phyloP scores from a whole-genome alignment of 768 basidiomycete species.

The Clavulina sp. region DNA sequence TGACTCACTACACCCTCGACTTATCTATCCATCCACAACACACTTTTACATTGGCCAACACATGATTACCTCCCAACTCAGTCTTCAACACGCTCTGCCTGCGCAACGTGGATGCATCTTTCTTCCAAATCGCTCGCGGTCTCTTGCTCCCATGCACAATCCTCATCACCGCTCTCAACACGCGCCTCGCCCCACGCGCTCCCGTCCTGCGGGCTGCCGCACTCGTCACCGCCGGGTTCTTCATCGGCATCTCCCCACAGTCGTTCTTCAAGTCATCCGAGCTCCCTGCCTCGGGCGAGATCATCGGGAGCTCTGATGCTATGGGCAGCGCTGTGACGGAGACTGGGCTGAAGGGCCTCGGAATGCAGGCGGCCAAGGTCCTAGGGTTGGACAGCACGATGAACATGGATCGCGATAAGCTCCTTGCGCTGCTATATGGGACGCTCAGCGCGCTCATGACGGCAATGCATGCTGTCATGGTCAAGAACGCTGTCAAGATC shows the following conservation, averaged over 20 bases:
- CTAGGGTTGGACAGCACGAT: neutral
- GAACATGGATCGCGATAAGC: constrained; percentile 9
- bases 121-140: constrained; percentile 75
- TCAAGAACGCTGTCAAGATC: constrained; percentile 51
- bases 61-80: too few species aligned
- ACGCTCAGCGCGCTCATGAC: constrained; percentile 56
- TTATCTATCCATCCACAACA: too few species aligned
- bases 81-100: constrained; percentile 69
- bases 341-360: too few species aligned
- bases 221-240: constrained; percentile 57
- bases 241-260: constrained; percentile 43
- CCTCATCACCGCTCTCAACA: constrained; percentile 45
- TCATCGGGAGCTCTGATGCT: constrained; percentile 23
- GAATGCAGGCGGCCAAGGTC: too few species aligned
- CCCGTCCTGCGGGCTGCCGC: constrained; percentile 40
- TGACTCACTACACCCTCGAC: too few species aligned
- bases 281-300: constrained; percentile 14
- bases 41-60: too few species aligned
- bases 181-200: constrained; percentile 34
- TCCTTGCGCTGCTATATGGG: constrained; percentile 36
- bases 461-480: constrained; percentile 55
- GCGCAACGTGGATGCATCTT: constrained; percentile 64
- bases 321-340: too few species aligned
- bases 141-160: constrained; percentile 73
- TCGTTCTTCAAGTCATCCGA: constrained; percentile 1